These are phyloP conservation scores for Anthracocystis setariae DNA, from an alignment of 1,284 basidiomycete species.

Conservation along the genomic window DNA sequence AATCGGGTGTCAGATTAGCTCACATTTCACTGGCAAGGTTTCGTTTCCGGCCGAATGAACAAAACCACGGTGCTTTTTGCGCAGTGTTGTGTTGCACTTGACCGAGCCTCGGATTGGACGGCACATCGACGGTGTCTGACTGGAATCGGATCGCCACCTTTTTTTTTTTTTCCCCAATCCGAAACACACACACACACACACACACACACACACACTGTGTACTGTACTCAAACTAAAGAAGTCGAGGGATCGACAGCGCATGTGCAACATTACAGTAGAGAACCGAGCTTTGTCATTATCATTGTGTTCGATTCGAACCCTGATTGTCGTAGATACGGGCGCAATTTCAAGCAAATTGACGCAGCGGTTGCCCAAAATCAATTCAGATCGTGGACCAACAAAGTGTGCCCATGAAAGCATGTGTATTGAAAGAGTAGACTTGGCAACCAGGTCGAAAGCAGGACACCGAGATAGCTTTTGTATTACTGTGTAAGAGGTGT, in stretches of 20 bases:
- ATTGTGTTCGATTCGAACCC: not conserved
- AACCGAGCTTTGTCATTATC: slow-evolving; percentile 8
- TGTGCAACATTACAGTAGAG: not conserved
- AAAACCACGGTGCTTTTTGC: not conserved
- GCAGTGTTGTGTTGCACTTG: not conserved
- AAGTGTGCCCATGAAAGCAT: no score
- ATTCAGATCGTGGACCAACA: no score
- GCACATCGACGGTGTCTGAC: no score
- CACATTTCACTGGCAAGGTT: slow-evolving; percentile 3
- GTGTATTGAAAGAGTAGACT: no score
- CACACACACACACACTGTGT: slow-evolving; percentile 1
- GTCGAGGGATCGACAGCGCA: slow-evolving; percentile 41
- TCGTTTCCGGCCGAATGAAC: slow-evolving; percentile 10
- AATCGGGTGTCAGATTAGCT: no score
- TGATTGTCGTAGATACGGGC: not conserved
- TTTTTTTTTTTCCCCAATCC: no score
- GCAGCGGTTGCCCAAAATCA: no score
- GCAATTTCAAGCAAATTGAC: no score
- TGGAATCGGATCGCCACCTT: no score
- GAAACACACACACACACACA: slow-evolving; percentile 27
- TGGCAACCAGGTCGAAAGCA: no score
- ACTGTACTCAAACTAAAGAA: not conserved
- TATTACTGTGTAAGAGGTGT: no score
- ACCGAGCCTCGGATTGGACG: not conserved
- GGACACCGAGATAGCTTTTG: no score